These are phyloP conservation scores for Ogataea allantospora DNA, from an alignment of 805 yeast genomes.

Conservation along the genomic window DNA sequence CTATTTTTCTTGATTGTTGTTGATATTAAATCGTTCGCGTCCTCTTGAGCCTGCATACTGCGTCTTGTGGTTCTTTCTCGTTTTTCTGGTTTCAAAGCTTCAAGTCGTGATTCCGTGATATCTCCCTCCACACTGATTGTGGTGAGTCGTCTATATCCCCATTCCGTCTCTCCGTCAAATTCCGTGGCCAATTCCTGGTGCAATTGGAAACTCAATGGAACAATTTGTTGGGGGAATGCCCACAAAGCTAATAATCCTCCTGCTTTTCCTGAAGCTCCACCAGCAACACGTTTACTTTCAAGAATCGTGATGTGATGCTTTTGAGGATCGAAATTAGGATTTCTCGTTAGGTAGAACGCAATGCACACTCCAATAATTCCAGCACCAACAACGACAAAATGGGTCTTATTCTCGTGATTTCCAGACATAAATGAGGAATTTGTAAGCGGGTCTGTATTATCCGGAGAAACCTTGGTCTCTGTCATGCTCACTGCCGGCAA, in stretches of 20 bases:
- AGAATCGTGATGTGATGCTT: conserved; percentile 79
- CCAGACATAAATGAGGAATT: conserved; percentile 45
- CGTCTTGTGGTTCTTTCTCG: conserved; percentile 7
- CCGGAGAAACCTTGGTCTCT: conserved; percentile 21
- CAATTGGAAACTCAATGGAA: conserved; percentile 78
- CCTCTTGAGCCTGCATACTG: conserved; percentile 8
- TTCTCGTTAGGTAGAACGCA: conserved; percentile 83
- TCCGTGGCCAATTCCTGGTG: conserved; percentile 80
- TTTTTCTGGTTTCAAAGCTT: conserved; percentile 2
- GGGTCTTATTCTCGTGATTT: conserved; percentile 59
- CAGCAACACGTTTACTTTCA: conserved; percentile 90
- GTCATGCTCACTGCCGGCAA: conserved; percentile 17
- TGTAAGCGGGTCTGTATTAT: conserved; percentile 29
- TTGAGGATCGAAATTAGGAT: conserved; percentile 71
- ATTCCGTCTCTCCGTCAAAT: conserved; percentile 78
- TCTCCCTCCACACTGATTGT: conserved; percentile 89
- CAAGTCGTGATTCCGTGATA: conserved; percentile 35
- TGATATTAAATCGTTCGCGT: conserved; percentile 17
- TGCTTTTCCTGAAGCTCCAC: conserved; percentile 97
- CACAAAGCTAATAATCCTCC: conserved; percentile 93
- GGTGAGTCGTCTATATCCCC: conserved; percentile 91
- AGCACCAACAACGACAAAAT: conserved; percentile 85
- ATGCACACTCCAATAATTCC: conserved; percentile 96
- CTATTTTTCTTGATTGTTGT: conserved; percentile 37
- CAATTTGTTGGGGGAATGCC: conserved; percentile 96